phyloP scores from a whole-genome alignment of 352 stramenopile species.

The Elongisporangium anandrum region DNA sequence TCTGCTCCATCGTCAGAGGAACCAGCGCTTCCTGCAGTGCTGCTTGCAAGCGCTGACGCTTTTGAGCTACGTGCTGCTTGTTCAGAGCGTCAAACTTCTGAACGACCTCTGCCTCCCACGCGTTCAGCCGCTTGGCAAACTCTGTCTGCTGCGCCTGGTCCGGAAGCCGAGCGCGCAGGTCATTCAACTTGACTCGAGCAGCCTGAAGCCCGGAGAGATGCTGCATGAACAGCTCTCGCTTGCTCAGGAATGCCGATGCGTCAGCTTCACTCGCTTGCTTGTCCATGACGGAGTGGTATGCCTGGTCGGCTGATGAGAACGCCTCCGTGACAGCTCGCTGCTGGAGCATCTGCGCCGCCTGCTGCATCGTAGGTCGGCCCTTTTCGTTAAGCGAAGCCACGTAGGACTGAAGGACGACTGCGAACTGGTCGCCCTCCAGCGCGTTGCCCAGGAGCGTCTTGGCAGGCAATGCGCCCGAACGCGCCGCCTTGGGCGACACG shows the following conservation, averaged over 20 bases:
- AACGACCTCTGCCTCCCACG: conserved; percentile 16
- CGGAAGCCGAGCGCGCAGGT: conserved; percentile 15
- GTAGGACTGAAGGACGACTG: conserved; percentile 34
- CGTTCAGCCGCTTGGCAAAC: conserved; percentile 20
- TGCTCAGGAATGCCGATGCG: not conserved
- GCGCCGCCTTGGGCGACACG: conserved; percentile 25
- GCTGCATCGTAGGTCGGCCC: conserved; percentile 38
- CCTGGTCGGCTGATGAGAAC: conserved; percentile 19
- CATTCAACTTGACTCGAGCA: conserved; percentile 18
- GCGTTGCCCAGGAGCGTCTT: conserved; percentile 43
- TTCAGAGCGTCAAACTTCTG: conserved; percentile 5
- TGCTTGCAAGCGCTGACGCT: conserved; percentile 5
- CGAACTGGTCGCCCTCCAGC: conserved; percentile 33
- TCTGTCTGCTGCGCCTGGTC: conserved; percentile 24
- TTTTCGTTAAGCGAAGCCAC: conserved; percentile 35
- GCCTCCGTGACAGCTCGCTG: conserved; percentile 26
- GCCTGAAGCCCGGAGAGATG: conserved; percentile 26
- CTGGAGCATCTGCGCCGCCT: conserved; percentile 34
- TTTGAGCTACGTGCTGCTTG: not conserved
- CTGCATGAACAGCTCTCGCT: conserved; percentile 17
- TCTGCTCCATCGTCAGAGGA: conserved; percentile 31
- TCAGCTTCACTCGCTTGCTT: conserved; percentile 3
- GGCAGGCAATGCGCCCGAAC: conserved; percentile 15
- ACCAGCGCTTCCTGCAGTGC: conserved; percentile 21
- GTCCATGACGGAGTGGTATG: conserved; percentile 13